These are phyloP conservation scores for Phytopythium litorale DNA, from an alignment of 352 stramenopile species.

Conservation along the genomic window DNA sequence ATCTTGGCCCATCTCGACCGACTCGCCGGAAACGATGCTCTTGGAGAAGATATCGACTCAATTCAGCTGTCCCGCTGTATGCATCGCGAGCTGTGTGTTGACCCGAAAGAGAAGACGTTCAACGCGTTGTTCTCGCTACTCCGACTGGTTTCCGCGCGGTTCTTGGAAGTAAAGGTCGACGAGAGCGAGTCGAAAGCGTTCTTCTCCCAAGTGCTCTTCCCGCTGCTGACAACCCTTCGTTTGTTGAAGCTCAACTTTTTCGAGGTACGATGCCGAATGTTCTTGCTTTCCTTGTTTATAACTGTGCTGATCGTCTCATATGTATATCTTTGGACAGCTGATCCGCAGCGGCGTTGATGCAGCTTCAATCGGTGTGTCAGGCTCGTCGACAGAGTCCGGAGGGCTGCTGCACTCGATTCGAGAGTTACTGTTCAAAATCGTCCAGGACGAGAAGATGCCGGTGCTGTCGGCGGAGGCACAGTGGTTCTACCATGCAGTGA, in stretches of 20 bases:
- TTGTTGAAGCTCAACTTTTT: constrained; percentile 88
- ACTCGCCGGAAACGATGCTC: constrained; percentile 69
- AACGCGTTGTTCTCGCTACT: constrained; percentile 53
- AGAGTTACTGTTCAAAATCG: constrained; percentile 67
- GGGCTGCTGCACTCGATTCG: constrained; percentile 53
- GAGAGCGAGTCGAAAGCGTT: constrained; percentile 15
- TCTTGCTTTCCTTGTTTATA: not conserved
- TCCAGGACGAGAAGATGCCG: constrained; percentile 36
- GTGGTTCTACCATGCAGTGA: constrained; percentile 78
- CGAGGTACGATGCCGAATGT: constrained; percentile 40
- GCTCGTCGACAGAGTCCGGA: constrained; percentile 25
- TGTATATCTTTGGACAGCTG: constrained; percentile 30
- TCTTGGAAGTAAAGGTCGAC: constrained; percentile 15
- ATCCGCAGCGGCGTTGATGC: constrained; percentile 62
- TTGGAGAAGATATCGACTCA: constrained; percentile 65
- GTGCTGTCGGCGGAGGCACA: constrained; percentile 29
- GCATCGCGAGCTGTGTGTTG: constrained; percentile 78
- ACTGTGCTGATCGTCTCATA: not conserved
- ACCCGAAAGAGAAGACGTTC: constrained; percentile 74
- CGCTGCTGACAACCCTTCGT: constrained; percentile 63
- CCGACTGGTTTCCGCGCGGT: constrained; percentile 24
- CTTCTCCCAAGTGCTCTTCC: constrained; percentile 59
- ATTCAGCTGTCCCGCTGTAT: constrained; percentile 76
- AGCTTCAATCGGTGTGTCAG: constrained; percentile 48
- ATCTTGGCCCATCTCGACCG: constrained; percentile 77